phyloP scores from a whole-genome alignment of 768 basidiomycete species.

The Serendipita sp. region DNA sequence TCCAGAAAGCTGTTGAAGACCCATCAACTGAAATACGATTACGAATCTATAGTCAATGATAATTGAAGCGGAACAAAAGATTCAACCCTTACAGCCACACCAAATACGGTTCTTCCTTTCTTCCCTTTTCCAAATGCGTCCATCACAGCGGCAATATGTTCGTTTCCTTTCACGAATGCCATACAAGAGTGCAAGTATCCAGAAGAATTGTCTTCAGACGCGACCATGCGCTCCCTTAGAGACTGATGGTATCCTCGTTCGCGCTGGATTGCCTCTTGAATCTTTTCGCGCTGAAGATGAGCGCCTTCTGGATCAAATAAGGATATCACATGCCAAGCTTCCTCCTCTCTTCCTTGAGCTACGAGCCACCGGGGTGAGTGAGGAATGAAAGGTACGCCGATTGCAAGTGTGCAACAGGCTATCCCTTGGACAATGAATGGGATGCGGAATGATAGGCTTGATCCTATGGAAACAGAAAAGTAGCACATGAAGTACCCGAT shows the following conservation, averaged over 20 bases:
- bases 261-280: conserved; percentile 15
- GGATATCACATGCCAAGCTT: conserved; percentile 15
- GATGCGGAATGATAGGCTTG: conserved; percentile 23
- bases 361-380: conserved; percentile 28
- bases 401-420: conserved; percentile 18
- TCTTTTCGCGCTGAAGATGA: conserved; percentile 17
- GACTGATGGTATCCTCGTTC: conserved; percentile 10
- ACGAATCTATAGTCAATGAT: background rate
- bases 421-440: conserved; percentile 23
- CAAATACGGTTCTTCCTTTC: conserved; percentile 26
- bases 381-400: conserved; percentile 19
- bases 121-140: conserved; percentile 20
- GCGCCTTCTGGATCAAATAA: background rate
- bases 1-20: conserved; percentile 17
- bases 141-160: conserved; percentile 13
- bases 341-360: conserved; percentile 20
- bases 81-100: conserved; percentile 27
- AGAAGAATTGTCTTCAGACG: background rate
- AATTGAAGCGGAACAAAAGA: conserved; percentile 9
- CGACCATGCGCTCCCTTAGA: conserved; percentile 1
- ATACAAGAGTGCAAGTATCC: background rate
- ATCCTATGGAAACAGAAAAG: conserved; percentile 19
- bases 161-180: conserved; percentile 11
- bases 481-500: conserved; percentile 26
- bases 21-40: conserved; percentile 7